These are phyloP conservation scores for Akanthomyces muscarius DNA, from an alignment of 2,329 filamentous ascomycete genomes.

Conservation along the genomic window DNA sequence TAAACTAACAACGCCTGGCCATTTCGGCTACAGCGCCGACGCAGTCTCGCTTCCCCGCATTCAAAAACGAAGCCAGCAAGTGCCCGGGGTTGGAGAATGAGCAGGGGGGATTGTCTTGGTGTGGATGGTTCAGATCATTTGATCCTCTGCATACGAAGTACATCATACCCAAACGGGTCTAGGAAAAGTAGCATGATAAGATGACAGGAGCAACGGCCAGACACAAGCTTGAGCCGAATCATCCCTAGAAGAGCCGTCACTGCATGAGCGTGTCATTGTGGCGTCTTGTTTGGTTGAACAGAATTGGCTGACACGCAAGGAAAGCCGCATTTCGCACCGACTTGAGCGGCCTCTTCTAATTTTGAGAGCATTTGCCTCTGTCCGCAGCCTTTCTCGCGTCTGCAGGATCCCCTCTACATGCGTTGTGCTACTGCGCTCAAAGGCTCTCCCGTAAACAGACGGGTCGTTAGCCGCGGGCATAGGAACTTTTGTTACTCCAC, in stretches of 20 bases:
- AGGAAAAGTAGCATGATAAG: not conserved
- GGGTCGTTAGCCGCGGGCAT: not conserved
- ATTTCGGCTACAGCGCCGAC: not conserved
- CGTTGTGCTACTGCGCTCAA: not conserved
- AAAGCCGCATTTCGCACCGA: not conserved
- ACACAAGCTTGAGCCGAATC: not conserved
- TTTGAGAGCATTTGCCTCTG: no score
- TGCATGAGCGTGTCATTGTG: not conserved
- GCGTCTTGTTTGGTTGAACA: not conserved
- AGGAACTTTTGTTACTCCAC: not conserved
- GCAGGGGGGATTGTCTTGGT: not conserved
- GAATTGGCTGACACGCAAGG: not conserved
- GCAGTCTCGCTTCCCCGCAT: constrained; percentile 7
- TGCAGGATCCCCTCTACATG: no score
- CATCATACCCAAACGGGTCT: constrained; percentile 3
- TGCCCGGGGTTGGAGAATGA: not conserved
- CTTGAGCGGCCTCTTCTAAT: no score
- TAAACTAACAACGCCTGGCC: not conserved
- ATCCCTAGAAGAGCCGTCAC: not conserved
- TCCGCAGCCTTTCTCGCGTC: no score
- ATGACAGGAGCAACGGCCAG: not conserved
- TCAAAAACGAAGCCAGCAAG: not conserved
- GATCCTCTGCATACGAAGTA: constrained; percentile 12
- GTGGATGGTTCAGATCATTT: constrained; percentile 10
- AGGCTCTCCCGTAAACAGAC: not conserved